phyloP scores from a whole-genome alignment of 345 rosid species.

The Turritis glabra region DNA sequence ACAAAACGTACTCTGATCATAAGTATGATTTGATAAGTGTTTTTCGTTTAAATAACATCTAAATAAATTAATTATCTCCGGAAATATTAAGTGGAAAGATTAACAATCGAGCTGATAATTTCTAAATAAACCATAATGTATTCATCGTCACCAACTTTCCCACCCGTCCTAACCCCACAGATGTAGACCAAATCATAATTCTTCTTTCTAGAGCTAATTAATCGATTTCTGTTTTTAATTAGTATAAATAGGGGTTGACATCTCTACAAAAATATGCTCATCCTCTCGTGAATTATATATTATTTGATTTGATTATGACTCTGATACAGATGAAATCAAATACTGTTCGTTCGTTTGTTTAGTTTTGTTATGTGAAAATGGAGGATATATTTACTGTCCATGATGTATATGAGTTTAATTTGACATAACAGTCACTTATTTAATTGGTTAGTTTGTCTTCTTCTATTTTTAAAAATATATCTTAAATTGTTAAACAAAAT shows the following conservation, averaged over 20 bases:
- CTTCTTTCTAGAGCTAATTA: constrained; percentile 31
- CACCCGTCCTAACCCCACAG: constrained; percentile 35
- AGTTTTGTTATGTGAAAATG: neutral
- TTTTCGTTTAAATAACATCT: neutral
- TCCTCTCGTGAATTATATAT: neutral
- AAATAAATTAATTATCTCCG: neutral
- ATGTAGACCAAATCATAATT: constrained; percentile 38
- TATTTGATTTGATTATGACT: constrained; percentile 17
- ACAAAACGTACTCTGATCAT: neutral
- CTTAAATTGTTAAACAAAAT: too few species aligned
- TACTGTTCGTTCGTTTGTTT: neutral
- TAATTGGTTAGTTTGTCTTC: neutral
- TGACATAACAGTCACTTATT: neutral
- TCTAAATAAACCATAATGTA: constrained; percentile 24
- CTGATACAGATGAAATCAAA: constrained; percentile 3
- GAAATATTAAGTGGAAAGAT: constrained; percentile 12
- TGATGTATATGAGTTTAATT: neutral
- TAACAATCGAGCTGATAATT: constrained; percentile 23
- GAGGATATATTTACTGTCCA: neutral
- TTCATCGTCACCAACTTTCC: constrained; percentile 43
- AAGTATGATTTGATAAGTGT: neutral
- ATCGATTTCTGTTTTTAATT: constrained; percentile 23
- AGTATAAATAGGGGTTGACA: constrained; percentile 36
- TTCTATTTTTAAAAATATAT: too few species aligned
- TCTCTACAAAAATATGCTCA: constrained; percentile 21